A percentile compares a stretch with the other conserved stretches of the same genome.
These are phyloP conservation scores for Rhizoclosmatium sp. DNA, from an alignment of 192 early-diverging fungal genomes.

Conservation along the genomic window DNA sequence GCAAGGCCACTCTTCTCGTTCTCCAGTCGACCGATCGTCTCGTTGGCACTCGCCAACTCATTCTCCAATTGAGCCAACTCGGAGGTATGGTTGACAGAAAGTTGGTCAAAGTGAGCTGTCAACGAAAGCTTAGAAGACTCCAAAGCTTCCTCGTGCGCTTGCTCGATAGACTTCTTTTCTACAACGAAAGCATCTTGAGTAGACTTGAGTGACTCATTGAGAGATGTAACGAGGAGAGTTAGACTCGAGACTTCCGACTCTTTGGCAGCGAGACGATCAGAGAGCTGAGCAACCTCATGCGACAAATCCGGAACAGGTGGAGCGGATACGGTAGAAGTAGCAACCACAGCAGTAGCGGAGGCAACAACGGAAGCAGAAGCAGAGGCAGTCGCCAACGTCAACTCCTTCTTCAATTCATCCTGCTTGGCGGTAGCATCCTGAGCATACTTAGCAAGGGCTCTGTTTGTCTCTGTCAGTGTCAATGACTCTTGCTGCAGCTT, in stretches of 20 bases:
- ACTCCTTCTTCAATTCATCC: slow-evolving; percentile 12
- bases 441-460: slow-evolving; percentile 22
- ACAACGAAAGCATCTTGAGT: neutral
- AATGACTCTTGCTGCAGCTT: neutral
- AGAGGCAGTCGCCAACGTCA: neutral
- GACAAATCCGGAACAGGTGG: too few species aligned
- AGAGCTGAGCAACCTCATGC: too few species aligned
- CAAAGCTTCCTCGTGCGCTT: neutral
- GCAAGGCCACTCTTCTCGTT: too few species aligned
- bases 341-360: neutral
- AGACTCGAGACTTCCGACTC: neutral
- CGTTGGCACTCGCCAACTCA: too few species aligned
- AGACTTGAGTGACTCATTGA: neutral
- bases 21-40: too few species aligned
- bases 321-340: too few species aligned
- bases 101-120: neutral
- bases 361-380: neutral
- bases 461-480: slow-evolving; percentile 24
- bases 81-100: neutral
- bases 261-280: slow-evolving; percentile 1
- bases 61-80: too few species aligned
- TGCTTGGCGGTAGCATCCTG: slow-evolving; percentile 32
- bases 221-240: neutral
- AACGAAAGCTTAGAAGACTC: neutral
- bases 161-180: neutral